phyloP scores from a whole-genome alignment of 345 rosid genomes.

The Lepidium africanum region DNA sequence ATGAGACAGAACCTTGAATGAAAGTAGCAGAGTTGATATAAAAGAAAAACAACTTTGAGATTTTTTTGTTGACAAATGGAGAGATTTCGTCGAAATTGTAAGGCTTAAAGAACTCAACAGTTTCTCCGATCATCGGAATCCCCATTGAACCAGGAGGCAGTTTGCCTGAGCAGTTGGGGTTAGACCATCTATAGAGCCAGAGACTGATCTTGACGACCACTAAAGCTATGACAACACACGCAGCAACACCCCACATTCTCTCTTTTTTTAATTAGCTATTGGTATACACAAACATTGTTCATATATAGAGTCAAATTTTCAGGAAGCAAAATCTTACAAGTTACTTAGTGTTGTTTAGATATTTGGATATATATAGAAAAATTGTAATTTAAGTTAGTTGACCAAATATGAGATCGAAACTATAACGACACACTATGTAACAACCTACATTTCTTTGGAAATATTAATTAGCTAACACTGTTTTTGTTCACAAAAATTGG shows the following conservation, averaged over 20 bases:
- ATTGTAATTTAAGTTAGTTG: too few relatives aligned
- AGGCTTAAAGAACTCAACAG: conserved; percentile 22
- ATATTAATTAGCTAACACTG: neutral
- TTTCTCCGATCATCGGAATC: conserved; percentile 27
- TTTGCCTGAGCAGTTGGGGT: conserved; percentile 27
- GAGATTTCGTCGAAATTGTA: conserved; percentile 9
- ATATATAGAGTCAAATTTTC: neutral
- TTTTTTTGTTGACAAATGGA: conserved; percentile 28
- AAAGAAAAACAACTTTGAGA: neutral
- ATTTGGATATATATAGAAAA: neutral
- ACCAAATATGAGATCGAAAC: too few relatives aligned
- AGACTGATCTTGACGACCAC: conserved; percentile 2
- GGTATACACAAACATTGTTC: neutral
- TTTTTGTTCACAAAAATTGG: neutral
- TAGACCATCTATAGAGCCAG: conserved; percentile 24
- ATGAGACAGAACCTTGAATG: neutral
- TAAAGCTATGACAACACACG: neutral
- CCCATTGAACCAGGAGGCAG: conserved; percentile 32
- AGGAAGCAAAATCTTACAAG: neutral
- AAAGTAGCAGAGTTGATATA: neutral
- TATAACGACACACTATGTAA: neutral
- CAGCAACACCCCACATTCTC: neutral
- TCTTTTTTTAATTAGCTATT: neutral
- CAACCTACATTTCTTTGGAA: neutral
- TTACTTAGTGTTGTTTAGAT: neutral